Base-by-base conservation (phyloP, 2,329 filamentous ascomycete genomes). In the Penicillium decumbens region DNA sequence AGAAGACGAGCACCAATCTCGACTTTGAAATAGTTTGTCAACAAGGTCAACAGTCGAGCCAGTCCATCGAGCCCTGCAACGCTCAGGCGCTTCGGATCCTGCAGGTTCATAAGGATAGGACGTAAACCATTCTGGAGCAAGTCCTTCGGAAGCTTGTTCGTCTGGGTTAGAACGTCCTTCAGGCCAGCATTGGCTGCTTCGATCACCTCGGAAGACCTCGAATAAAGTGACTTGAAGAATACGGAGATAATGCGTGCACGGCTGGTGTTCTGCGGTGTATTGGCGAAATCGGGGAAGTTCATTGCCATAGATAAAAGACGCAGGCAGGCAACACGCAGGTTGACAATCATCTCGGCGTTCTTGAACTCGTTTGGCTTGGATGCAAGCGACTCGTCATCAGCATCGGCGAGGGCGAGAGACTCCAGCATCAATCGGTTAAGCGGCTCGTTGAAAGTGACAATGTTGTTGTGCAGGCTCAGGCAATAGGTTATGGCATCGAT, bases 11-110 rank as follows among this genome's bases (percentile, higher is more conserved):
- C 82, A 6, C 93, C 95, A 46, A 99, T 98, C 67, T 98, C 93
- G 0, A 97, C 91, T 72, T 98, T 99, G 73, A 99, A 99, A 69
- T 98, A 98, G 51, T 93, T 97, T 0, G 92, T 98, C 15, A 99
- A 77, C 1, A 99, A 78, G 56, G 93, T 92, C 52, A 99, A 73
- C 1, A 99, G 78, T 33, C 92, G 84, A 15, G 91, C 91, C 28
- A 99, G 76, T 24, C 95, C 95, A 66, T 97, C 91, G 4, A 99
- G 76, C 2, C 91, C 91, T 61, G 91, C 87, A 0, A 92, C 88
- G 18, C 84, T 95, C 18, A 99, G 76, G 49, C 92, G 85, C 67
- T 95, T 89, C 0, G 92, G 88, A 64, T 98, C 93, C 58, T 95
- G 92, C 3, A 99, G 80, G 65, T 95, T 98, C 65, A 95, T 91